Evolutionary conservation across 2,329 filamentous ascomycete genomes (phyloP), one percentile per base, ranked within the genome.

Genomic region (Neonectria neomacrospora): DNA sequence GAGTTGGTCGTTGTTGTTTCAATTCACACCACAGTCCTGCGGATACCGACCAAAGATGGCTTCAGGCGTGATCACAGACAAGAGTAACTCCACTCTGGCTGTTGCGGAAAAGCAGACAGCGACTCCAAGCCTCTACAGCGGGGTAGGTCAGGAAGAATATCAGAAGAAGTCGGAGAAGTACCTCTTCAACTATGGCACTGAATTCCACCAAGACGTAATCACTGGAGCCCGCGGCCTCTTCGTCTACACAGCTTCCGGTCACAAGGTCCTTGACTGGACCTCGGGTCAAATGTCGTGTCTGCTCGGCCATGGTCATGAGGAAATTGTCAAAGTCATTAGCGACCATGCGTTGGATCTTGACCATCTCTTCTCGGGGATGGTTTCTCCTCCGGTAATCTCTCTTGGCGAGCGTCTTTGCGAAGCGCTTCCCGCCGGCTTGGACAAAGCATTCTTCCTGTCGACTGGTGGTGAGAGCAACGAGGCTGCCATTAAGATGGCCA

Each of bases 401-500:
- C 79, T 88, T 0, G 85, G 80, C 0, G 80, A 85, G 66, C 80
- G 83, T 1, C 77, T 89, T 5, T 83, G 81, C 16, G 73, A 74
- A 1, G 71, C 85, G 2, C 78, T 87, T 2, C 86, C 86, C 0
- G 68, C 73, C 0, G 81, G 80, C 0, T 76, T 89, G 0, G 82
- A 86, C 63, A 84, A 85, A 64, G 81, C 86, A 1, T 83, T 88
- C 70, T 89, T 89, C 67, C 78, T 88, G 10, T 85, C 79, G 54
- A 89, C 86, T 0, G 86, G 86, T 1, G 82, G 80, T 3, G 86
- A 89, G 71, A 82, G 79, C 47, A 86, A 82, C 63, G 88, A 91
- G 67, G 87, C 86, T 3, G 88, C 88, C 2, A 88, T 91, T 61
- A 86, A 87, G 60, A 81, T 91, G 67, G 88, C 88, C 3, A 91